A percentile compares a stretch with the other conserved stretches of the same genome.
These are phyloP conservation scores for Raphanus sativus DNA, from an alignment of 345 rosid species.

Conservation along the genomic window DNA sequence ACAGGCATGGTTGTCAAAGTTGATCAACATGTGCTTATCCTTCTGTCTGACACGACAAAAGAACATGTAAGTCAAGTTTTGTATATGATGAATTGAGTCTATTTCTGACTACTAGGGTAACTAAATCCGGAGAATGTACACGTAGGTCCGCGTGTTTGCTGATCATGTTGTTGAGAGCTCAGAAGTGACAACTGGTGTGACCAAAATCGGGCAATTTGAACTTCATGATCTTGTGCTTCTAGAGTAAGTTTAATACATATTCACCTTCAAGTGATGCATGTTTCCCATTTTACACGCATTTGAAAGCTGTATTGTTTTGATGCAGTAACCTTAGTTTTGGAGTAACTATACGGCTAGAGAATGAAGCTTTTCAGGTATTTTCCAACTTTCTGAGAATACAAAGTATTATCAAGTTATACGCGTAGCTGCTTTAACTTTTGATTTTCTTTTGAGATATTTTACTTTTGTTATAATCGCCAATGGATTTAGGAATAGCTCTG, in stretches of 20 bases:
- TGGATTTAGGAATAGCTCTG: conserved; percentile 12
- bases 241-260: conserved; percentile 61
- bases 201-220: conserved; percentile 88
- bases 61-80: conserved; percentile 67
- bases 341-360: conserved; percentile 91
- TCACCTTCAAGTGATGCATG: conserved; percentile 1
- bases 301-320: conserved; percentile 16
- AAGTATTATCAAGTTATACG: conserved; percentile 8
- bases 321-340: conserved; percentile 90
- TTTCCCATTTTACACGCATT: conserved; percentile 7
- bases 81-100: neutral
- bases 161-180: conserved; percentile 97
- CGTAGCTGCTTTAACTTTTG: neutral
- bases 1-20: conserved; percentile 99
- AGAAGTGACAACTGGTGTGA: conserved; percentile 89
- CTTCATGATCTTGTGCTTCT: conserved; percentile 92
- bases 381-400: conserved; percentile 3
- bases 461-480: neutral
- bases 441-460: neutral
- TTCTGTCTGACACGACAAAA: conserved; percentile 88
- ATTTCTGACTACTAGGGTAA: neutral
- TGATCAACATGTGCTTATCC: conserved; percentile 88
- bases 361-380: conserved; percentile 87
- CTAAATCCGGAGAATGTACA: conserved; percentile 17
- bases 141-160: conserved; percentile 83